Evolutionary conservation across 2,329 filamentous ascomycete species (phyloP), one percentile per base, ranked within the genome.

Genomic region (Neobulgaria alba): DNA sequence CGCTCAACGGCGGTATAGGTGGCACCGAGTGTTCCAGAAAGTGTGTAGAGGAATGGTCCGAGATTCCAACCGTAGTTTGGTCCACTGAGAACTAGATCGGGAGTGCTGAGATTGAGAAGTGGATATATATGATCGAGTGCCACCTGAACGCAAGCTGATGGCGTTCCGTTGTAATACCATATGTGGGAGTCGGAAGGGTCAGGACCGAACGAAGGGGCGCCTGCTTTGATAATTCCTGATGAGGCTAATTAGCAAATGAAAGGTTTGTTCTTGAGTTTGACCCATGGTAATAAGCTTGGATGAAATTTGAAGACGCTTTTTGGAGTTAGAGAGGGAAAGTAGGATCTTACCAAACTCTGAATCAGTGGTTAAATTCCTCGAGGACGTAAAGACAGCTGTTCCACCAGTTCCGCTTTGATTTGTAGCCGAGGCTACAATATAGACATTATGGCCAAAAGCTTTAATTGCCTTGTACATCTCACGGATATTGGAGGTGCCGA

Each of bases 161-260:
- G 71, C 0, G 73, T 78, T 16, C 73, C 73, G 39, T 77, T 73
- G 58, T 76, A 78, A 53, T 77, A 77, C 71, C 71, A 77, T 47
- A 78, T 73, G 45, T 73, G 65, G 38, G 61, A 61, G 42, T 77
- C 69, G 15, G 57, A 53, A 10, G 71, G 72, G 48, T 76, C 72
- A 12, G 59, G 62, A 33, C 75, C 73, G 17, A 73, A 49, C 0
- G 67, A 66, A 3, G 68, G 68, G 1, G 65, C 60, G 4, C 70
- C 69, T 2, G 63, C 59, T 29, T 66, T 66, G 26, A 73, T 53
- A 29, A 71, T 58, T 46, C 62, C 48, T 51, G 21, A 16, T n/a
- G 16, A 21, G 20, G 5, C 29, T 10, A 9, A 14, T 45, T 29
- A 29, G 10, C n/a, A n/a, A n/a, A n/a, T n/a, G n/a, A n/a, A n/a